Conservation (phyloP, 108 stramenopile species). For the Aurantiochytrium sp. region DNA sequence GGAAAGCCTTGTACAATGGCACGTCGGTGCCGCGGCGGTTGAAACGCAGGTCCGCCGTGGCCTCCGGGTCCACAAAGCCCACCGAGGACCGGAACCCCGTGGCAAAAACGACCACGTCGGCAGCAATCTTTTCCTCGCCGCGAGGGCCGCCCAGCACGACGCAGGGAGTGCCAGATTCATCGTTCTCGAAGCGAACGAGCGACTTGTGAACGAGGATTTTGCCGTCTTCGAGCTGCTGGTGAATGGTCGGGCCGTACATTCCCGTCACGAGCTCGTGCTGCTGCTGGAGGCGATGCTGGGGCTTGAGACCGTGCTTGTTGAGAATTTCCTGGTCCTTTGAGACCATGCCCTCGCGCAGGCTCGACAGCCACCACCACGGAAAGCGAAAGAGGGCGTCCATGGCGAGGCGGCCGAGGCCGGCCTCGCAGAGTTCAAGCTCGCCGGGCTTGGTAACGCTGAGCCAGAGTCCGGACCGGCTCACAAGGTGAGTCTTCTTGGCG, state of each 20-base stretch:
- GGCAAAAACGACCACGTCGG: background rate
- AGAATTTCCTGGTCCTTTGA: background rate
- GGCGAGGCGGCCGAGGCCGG: background rate
- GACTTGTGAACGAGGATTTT: background rate
- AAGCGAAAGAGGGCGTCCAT: background rate
- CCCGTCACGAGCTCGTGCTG: background rate
- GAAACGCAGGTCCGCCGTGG: background rate
- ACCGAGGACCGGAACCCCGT: background rate
- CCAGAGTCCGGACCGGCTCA: background rate
- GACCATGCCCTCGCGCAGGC: background rate
- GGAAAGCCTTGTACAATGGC: background rate
- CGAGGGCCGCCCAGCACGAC: background rate
- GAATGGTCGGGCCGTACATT: background rate
- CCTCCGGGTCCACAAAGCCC: background rate
- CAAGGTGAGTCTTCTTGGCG: background rate
- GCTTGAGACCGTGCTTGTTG: background rate
- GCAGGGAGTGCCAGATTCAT: background rate
- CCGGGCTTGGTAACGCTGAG: background rate
- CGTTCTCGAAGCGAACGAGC: background rate
- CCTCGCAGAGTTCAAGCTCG: background rate
- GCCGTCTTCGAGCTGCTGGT: background rate
- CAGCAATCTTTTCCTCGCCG: background rate
- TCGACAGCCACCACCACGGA: background rate
- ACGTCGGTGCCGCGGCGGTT: background rate
- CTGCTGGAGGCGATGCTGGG: background rate